phyloP scores from a whole-genome alignment of 2,329 filamentous ascomycete genomes.

The Talaromyces sp. region DNA sequence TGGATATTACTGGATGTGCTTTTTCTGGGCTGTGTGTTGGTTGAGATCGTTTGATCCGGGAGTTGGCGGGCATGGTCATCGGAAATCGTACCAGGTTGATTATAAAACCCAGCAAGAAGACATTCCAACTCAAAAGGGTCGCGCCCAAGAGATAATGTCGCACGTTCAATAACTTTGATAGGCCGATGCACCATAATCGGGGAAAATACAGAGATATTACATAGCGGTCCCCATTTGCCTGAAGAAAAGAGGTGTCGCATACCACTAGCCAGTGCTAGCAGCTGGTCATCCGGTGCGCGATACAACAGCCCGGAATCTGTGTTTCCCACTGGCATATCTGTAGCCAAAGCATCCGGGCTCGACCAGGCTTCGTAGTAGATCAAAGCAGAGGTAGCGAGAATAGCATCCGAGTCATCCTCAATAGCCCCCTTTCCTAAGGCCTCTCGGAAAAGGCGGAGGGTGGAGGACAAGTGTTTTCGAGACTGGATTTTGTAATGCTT shows the following conservation, averaged over 20 bases:
- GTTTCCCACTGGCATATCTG: background rate
- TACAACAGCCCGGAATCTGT: background rate
- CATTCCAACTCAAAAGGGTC: background rate
- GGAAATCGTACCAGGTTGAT: background rate
- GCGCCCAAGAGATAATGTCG: background rate
- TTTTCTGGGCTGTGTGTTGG: background rate
- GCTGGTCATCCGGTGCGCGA: slow-evolving; percentile 1
- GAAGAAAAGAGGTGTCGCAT: slow-evolving; percentile 4
- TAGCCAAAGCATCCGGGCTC: background rate
- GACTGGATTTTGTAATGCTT: background rate
- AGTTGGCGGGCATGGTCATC: background rate
- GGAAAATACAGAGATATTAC: background rate
- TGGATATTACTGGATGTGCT: background rate
- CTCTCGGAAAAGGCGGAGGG: slow-evolving; percentile 3
- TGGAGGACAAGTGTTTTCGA: slow-evolving; percentile 2
- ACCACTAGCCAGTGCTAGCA: background rate
- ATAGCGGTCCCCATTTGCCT: background rate
- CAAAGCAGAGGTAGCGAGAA: slow-evolving; percentile 9
- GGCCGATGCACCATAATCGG: background rate
- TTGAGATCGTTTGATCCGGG: background rate
- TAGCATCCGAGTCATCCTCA: slow-evolving; percentile 1
- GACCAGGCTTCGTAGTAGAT: slow-evolving; percentile 9
- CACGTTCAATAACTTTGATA: background rate
- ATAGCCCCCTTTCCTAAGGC: background rate
- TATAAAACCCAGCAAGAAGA: background rate